These are phyloP conservation scores for Saturnispora hagleri DNA, from an alignment of 805 yeast genomes.

Conservation along the genomic window DNA sequence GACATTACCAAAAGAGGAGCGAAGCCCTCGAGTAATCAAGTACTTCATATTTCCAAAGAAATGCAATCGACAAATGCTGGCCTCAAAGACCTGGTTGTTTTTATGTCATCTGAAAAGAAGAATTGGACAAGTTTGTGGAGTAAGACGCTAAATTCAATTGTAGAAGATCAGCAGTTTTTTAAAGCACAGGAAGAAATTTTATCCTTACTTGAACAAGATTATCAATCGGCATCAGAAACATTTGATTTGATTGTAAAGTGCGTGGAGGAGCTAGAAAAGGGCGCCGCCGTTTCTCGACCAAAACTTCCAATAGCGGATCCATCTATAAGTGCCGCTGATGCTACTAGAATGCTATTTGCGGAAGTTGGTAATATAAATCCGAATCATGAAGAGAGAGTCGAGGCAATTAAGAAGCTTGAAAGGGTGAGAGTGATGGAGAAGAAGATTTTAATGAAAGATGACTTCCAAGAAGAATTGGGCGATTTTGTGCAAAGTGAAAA, in stretches of 20 bases:
- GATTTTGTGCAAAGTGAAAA: conserved; percentile 73
- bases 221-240: conserved; percentile 73
- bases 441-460: conserved; percentile 44
- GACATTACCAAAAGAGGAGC: conserved; percentile 92
- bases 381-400: conserved; percentile 74
- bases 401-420: conserved; percentile 86
- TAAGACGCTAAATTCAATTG: conserved; percentile 74
- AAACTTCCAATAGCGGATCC: conserved; percentile 40
- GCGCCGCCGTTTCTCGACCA: conserved; percentile 32
- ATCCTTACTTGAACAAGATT: conserved; percentile 69
- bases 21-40: conserved; percentile 65
- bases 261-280: conserved; percentile 65
- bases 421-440: conserved; percentile 65
- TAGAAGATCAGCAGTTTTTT: conserved; percentile 90
- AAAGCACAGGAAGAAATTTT: conserved; percentile 83
- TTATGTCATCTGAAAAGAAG: conserved; percentile 62
- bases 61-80: conserved; percentile 46
- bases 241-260: conserved; percentile 74
- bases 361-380: conserved; percentile 78
- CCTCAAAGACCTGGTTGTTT: conserved; percentile 46
- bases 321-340: conserved; percentile 45
- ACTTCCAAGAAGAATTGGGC: conserved; percentile 78
- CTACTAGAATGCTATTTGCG: conserved; percentile 67
- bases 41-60: conserved; percentile 57
- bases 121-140: conserved; percentile 93